These are phyloP conservation scores for Thinopyrum obtusiflorum DNA, from an alignment of 202 grass and related monocot genomes.

Conservation along the genomic window DNA sequence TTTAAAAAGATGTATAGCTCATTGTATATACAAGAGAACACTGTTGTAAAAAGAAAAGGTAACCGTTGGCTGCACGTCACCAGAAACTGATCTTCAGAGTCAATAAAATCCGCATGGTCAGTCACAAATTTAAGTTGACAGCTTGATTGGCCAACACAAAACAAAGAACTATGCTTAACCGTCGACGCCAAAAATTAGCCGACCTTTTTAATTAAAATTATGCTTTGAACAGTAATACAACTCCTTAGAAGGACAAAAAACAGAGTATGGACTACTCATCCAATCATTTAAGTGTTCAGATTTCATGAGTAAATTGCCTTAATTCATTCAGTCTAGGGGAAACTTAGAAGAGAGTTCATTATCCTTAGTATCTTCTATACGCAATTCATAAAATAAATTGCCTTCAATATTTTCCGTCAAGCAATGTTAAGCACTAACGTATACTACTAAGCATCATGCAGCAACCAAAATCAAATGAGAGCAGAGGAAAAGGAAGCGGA, in stretches of 20 bases:
- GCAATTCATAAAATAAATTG: not conserved
- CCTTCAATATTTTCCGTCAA: not conserved
- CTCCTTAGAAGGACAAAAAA: not conserved
- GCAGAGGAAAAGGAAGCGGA: not conserved
- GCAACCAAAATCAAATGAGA: not conserved
- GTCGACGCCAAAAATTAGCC: not conserved
- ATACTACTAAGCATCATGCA: not conserved
- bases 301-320: not conserved
- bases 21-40: not conserved
- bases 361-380: not conserved
- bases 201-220: not conserved
- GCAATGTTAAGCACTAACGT: not conserved
- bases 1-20: not conserved
- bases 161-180: not conserved
- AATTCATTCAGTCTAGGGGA: not conserved
- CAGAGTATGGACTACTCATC: not conserved
- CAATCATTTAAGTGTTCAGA: not conserved
- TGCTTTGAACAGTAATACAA: not conserved
- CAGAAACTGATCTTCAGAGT: not conserved
- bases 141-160: not conserved
- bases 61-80: not conserved
- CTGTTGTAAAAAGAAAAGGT: not conserved
- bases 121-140: not conserved
- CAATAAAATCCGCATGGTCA: not conserved
- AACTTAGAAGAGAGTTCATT: not conserved